Evolutionary conservation across 129 eudicot genomes (phyloP).

Genomic region (Ambrosia artemisiifolia): DNA sequence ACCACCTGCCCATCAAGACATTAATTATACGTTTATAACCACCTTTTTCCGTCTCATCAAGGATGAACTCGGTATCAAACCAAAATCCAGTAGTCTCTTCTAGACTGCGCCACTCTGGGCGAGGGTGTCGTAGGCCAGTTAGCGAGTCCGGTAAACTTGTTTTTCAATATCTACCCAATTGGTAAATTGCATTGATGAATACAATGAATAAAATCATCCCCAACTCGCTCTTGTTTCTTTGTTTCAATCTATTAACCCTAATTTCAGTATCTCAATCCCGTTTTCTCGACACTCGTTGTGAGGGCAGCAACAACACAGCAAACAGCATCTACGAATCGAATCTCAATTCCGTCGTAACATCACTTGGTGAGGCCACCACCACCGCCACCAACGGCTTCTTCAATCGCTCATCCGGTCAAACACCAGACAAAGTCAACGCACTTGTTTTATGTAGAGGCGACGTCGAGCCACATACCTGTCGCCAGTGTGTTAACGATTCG

Average conservation of each 20-base stretch:
- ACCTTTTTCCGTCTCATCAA: too few species aligned
- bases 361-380: constrained; percentile 5
- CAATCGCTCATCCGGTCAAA: constrained; percentile 22
- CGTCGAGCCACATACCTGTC: constrained; percentile 12
- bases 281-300: constrained; percentile 6
- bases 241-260: constrained; percentile 13
- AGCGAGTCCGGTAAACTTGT: too few species aligned
- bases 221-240: background rate
- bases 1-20: too few species aligned
- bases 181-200: too few species aligned
- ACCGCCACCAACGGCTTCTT: constrained; percentile 27
- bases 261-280: constrained; percentile 12
- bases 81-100: too few species aligned
- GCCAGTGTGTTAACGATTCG: constrained; percentile 15
- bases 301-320: constrained; percentile 28
- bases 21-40: too few species aligned
- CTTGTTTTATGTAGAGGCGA: constrained; percentile 38
- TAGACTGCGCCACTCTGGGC: too few species aligned
- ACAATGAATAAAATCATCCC: constrained; percentile 10
- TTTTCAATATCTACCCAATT: too few species aligned
- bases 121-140: too few species aligned
- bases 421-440: constrained; percentile 26
- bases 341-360: constrained; percentile 34
- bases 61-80: too few species aligned
- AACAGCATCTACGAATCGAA: constrained; percentile 36